Base-by-base conservation (phyloP, 768 basidiomycete genomes). In the Trametes sanguinea region DNA sequence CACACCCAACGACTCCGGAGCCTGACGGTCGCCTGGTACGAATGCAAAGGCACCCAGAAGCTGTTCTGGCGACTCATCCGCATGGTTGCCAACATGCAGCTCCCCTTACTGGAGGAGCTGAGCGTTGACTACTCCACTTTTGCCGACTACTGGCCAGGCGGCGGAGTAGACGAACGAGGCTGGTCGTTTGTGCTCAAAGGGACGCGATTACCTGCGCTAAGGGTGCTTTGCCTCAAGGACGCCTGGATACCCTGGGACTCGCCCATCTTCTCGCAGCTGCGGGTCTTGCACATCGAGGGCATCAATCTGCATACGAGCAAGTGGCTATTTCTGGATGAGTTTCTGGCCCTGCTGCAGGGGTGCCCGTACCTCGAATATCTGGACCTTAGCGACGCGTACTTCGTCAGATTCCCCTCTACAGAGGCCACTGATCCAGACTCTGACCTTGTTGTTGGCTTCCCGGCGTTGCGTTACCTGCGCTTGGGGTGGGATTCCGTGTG, bases 161-260 rank as follows among this genome's bases (percentile, higher is more conserved):
- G 22, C 22, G 22, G 22, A 22, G 35, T 37, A 11, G 35, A 37
- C 35, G 35, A 11, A 37, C 11, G 22, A 22, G 22, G 22, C 22
- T 22, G 22, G 22, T 22, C 22, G 22, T 4, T 46, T 2, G 2
- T 2, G 7, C 37, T 53, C 3, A 6, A 35, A 4, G n/a, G 37
- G 2, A 37, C n/a, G 11, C 30, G 42, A 6, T 11, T 45, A 16
- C 54, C 54, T 22, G 13, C 43, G 2, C 43, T 55, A 16, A 29
- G 30, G 7, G n/a, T 17, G 10, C 16, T 55, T 16, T 17, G 27
- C 2, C 30, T 55, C 7, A 33, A n/a, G 6, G 7, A 11, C 9
- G 43, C 32, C 4, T 55, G 45, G 11, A 8, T 55, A 16, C n/a
- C 54, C 14, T 55, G 54, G 54, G n/a, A 46, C 14, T 55, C 54